phyloP scores from a whole-genome alignment of 2,329 filamentous ascomycete genomes.

The Talaromyces rugulosus region DNA sequence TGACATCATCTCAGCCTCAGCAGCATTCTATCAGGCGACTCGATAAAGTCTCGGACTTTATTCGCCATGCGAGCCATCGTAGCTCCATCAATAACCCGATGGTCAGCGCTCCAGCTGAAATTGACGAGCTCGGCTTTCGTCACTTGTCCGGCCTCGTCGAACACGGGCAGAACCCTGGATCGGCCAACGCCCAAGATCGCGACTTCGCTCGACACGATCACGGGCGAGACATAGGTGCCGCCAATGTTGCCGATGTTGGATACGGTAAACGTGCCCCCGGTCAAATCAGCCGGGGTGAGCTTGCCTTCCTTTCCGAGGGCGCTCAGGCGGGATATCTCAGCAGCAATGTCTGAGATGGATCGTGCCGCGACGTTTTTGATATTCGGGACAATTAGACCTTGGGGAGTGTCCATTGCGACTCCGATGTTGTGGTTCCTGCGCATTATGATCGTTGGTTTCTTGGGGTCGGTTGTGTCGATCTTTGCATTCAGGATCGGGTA shows the following conservation, averaged over 20 bases:
- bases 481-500: conserved; percentile 86
- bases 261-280: conserved; percentile 86
- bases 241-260: conserved; percentile 96
- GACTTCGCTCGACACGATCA: conserved; percentile 86
- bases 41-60: conserved; percentile 70
- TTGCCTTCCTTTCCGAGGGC: conserved; percentile 68
- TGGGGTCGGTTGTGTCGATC: conserved; percentile 60
- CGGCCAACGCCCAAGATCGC: conserved; percentile 87
- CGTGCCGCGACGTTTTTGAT: conserved; percentile 75
- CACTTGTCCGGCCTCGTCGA: conserved; percentile 56
- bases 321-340: conserved; percentile 71
- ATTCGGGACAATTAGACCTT: conserved; percentile 85
- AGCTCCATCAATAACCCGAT: conserved; percentile 89
- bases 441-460: conserved; percentile 71
- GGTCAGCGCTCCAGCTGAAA: conserved; percentile 95
- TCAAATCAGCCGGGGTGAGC: conserved; percentile 69
- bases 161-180: conserved; percentile 75
- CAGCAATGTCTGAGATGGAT: conserved; percentile 73
- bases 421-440: conserved; percentile 90
- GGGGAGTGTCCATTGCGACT: conserved; percentile 88
- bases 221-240: conserved; percentile 83
- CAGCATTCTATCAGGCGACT: conserved; percentile 83
- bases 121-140: conserved; percentile 76
- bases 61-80: conserved; percentile 90
- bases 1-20: conserved; percentile 64